Base-by-base conservation (phyloP, 495 filamentous ascomycete species). In the Lasiosphaeria hispida region DNA sequence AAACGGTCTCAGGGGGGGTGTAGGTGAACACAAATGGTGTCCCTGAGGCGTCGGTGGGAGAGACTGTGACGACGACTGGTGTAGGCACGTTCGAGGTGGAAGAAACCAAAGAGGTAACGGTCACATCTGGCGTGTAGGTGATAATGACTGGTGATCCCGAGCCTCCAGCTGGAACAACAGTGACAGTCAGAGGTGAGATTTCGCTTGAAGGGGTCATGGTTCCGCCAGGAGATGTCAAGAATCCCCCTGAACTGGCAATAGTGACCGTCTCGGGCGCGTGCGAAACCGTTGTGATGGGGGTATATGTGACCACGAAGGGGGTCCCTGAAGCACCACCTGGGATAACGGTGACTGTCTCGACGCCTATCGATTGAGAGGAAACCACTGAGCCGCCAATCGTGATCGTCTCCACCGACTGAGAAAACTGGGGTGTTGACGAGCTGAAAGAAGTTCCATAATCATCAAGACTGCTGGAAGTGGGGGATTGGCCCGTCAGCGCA, bases 141-240 rank as follows among this genome's bases (percentile, higher is more conserved):
- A 56, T 11, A 10, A 61, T 34, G 23, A 58, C 18, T 5, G 61
- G 58, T 1, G 53, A 43, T 10, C 58, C 53, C n/a, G 49, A 63
- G 7, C 14, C 42, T 14, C 14, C 34, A 13, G 30, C 43, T 10
- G 60, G 60, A 13, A 13, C 18, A 30, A 61, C 41, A 9, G 58
- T 63, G 30, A 61, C 1, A 10, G 40, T 57, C 4, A 63, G 7
- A 8, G 57, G 57, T 10, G 50, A 8, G 13, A 33, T 10, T 10
- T 43, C 45, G 3, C 14, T 34, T 10, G 43, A 41, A 7, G 41
- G 5, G 2, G 23, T 30, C 5, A 30, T n/a, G n/a, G 34, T 10
- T 10, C 50, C 45, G 3, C 14, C 40, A 10, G 43, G 35, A 7
- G 41, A 30, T 30, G 23, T 30, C 5, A 30, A 30, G 23, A 30